Conservation (phyloP, 2,329 filamentous ascomycete species). For the Pestalotiopsis sp. region DNA sequence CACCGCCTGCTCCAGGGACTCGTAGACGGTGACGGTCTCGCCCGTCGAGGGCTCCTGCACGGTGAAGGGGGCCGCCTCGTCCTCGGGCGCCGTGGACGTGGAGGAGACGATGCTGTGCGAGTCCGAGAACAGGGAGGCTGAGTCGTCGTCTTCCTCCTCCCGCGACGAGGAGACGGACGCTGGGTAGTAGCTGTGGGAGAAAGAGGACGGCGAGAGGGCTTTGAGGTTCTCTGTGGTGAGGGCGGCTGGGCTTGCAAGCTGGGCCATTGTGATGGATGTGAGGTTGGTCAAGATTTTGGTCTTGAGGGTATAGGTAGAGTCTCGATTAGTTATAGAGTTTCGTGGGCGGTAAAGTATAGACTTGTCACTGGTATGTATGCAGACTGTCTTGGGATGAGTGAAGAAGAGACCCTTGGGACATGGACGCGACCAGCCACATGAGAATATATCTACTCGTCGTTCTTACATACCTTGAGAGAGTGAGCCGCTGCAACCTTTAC, state of each 20-base stretch:
- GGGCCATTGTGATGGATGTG: background rate
- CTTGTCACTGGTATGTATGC: background rate
- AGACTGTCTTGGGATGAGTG: background rate
- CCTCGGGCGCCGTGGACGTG: slow-evolving; percentile 22
- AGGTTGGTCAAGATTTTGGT: background rate
- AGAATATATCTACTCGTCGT: background rate
- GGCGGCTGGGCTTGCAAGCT: background rate
- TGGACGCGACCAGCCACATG: background rate
- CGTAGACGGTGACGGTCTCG: slow-evolving; percentile 29
- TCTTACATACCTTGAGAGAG: background rate
- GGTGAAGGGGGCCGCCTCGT: slow-evolving; percentile 18
- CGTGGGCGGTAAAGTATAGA: background rate
- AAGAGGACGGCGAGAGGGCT: background rate
- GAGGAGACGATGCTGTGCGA: slow-evolving; percentile 18
- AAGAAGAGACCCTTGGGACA: background rate
- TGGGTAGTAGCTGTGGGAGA: background rate
- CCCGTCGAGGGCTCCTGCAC: slow-evolving; percentile 21
- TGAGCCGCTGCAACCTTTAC: background rate
- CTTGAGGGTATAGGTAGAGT: background rate
- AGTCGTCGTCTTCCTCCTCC: slow-evolving; percentile 13
- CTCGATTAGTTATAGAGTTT: background rate
- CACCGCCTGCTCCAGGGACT: slow-evolving; percentile 32
- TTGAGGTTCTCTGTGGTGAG: slow-evolving; percentile 11
- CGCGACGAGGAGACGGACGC: background rate
- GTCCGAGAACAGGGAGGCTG: slow-evolving; percentile 22